These are phyloP conservation scores for Ramularia endophylla DNA, from an alignment of 2,329 filamentous ascomycete species.

Conservation along the genomic window DNA sequence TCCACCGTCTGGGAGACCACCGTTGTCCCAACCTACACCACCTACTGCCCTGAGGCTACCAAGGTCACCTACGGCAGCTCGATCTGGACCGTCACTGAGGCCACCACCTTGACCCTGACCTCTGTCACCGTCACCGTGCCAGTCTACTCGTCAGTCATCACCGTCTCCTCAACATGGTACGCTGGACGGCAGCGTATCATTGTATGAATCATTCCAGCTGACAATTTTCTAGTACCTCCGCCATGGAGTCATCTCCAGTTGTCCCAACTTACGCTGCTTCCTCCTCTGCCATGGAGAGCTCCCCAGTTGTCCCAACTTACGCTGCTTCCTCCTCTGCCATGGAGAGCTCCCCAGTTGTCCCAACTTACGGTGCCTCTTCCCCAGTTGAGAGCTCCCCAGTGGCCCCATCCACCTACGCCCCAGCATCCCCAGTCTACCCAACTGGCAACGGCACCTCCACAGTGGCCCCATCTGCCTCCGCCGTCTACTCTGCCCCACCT, in stretches of 20 bases:
- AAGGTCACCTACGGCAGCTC: constrained; percentile 14
- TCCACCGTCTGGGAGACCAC: too few relatives aligned
- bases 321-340: background rate
- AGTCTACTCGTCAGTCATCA: constrained; percentile 19
- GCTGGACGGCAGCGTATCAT: background rate
- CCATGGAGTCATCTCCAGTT: constrained; percentile 1
- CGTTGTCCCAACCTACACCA: constrained; percentile 4
- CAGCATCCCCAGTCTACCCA: too few relatives aligned
- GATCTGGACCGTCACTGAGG: constrained; percentile 20
- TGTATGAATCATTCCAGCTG: background rate
- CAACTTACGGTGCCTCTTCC: too few relatives aligned
- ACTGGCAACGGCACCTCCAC: constrained; percentile 9
- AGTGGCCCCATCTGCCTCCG: constrained; percentile 7
- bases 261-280: too few relatives aligned
- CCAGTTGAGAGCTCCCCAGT: background rate
- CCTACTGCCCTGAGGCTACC: constrained; percentile 19
- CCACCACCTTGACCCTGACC: constrained; percentile 22
- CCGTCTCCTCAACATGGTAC: constrained; percentile 19
- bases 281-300: background rate
- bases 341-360: background rate
- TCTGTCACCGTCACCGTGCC: constrained; percentile 21
- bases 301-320: too few relatives aligned
- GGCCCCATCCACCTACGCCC: too few relatives aligned
- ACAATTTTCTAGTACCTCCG: background rate
- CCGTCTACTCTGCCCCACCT: constrained; percentile 10